These are phyloP conservation scores for Thelonectria olida DNA, from an alignment of 2,329 filamentous ascomycete species.

Conservation along the genomic window DNA sequence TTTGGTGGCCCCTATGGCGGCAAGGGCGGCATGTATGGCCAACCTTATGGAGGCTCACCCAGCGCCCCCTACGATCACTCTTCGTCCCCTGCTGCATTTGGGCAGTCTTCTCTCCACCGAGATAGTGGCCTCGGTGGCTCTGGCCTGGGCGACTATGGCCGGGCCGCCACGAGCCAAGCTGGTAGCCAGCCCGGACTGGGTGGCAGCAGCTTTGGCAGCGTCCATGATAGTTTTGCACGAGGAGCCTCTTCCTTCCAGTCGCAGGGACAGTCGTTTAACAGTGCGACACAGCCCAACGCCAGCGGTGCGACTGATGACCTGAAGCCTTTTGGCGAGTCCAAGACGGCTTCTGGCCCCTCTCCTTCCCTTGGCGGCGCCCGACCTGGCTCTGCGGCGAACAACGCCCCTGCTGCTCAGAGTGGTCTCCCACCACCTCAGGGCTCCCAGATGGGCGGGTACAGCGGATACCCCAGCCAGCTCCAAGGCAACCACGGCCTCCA, in stretches of 20 bases:
- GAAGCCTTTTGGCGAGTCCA: conserved; percentile 68
- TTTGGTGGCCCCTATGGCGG: conserved; percentile 63
- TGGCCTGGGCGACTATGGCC: conserved; percentile 64
- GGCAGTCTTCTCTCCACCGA: conserved; percentile 62
- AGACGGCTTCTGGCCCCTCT: conserved; percentile 63
- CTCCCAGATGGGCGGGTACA: conserved; percentile 65
- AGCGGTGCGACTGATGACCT: conserved; percentile 60
- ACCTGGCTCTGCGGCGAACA: conserved; percentile 67
- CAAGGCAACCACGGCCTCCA: conserved; percentile 61
- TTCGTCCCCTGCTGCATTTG: conserved; percentile 64
- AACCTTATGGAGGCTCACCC: conserved; percentile 65
- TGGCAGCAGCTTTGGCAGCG: conserved; percentile 60
- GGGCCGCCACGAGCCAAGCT: conserved; percentile 59
- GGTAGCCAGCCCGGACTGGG: conserved; percentile 60
- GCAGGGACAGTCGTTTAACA: conserved; percentile 64
- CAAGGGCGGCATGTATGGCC: conserved; percentile 64
- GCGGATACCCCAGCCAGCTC: conserved; percentile 64
- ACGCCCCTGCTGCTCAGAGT: conserved; percentile 57
- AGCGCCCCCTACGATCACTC: conserved; percentile 66
- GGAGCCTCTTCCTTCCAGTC: conserved; percentile 63
- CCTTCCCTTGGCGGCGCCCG: conserved; percentile 65
- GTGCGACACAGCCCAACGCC: conserved; percentile 56
- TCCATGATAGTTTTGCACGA: conserved; percentile 65
- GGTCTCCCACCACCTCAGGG: conserved; percentile 66
- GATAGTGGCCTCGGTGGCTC: conserved; percentile 58